Base-by-base conservation (phyloP, 441 rosid genomes). In the Corymbia calophylla region DNA sequence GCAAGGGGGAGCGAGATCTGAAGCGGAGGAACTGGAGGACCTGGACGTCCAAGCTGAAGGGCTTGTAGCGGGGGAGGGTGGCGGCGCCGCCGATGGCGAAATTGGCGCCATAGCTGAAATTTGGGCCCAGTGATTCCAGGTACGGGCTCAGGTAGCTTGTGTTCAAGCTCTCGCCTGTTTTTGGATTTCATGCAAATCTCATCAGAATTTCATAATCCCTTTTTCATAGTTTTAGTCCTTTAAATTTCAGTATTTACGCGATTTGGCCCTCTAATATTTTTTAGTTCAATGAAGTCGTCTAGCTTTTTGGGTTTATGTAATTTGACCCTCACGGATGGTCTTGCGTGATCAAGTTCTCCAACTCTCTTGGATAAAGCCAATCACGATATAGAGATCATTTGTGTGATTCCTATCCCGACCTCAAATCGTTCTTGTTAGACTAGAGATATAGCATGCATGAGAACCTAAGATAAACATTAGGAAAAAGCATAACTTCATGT, bases 61-160 rank as follows among this genome's bases (percentile, higher is more conserved):
- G 92, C 47, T 82, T 85, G 53, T 48, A 53, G 39, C 66, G 86
- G 11, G 94, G 93, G 51, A 86, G 73, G 64, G 91, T 90, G 11
- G 91, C 29, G 3, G 95, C 85, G 18, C 95, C 95, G 13, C 90
- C 87, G 25, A 89, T 88, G 25, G 95, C 94, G 55, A 93, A 93
- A 49, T 93, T 93, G 70, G 64, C 93, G 12, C 94, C 94, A 23
- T 90, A 47, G 19, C 88, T 88, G 90, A 92, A 93, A 89, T 92
- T 91, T 70, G 93, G 89, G 15, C 87, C 92, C 49, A 92, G 8
- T 3, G 95, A 91, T 56, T 93, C 91, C 86, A 92, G 87, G 87
- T 93, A 93, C 12, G 94, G 93, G 49, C 91, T 91, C 89, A 93
- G 73, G 88, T 88, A 89, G 58, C 89, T 89, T 9, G 89, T 84